phyloP scores from a whole-genome alignment of 306 rosid genomes.

The Mimosa bimucronata region DNA sequence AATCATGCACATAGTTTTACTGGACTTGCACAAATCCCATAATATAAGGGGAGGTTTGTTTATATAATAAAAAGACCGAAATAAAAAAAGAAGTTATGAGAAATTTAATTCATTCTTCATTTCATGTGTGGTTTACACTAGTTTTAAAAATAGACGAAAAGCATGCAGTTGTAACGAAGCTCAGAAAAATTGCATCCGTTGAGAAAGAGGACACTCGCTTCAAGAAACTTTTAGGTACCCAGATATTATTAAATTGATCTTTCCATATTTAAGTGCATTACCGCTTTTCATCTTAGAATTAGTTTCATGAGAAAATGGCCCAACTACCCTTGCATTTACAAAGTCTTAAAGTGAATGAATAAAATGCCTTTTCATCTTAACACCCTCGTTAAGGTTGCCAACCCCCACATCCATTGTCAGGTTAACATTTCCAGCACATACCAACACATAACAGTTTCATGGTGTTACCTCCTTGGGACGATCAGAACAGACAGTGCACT shows the following conservation, averaged over 20 bases:
- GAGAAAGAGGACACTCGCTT: background rate
- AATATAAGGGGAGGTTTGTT: background rate
- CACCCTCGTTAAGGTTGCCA: background rate
- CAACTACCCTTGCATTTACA: background rate
- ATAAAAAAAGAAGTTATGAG: background rate
- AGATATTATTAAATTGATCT: background rate
- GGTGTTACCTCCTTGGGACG: slow-evolving; percentile 91
- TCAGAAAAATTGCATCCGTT: background rate
- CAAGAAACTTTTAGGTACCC: background rate
- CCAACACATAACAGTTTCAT: background rate
- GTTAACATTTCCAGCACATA: background rate
- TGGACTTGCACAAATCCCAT: background rate
- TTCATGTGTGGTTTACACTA: background rate
- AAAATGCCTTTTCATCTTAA: background rate
- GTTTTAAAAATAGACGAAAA: background rate
- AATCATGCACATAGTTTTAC: background rate
- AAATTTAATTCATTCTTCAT: background rate
- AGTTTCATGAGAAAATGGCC: background rate
- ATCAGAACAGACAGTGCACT: slow-evolving; percentile 91
- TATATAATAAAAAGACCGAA: background rate
- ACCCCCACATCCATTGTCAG: background rate
- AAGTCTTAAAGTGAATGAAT: background rate
- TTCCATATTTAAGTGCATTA: background rate
- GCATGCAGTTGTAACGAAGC: background rate
- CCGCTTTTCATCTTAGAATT: background rate